Percentiles rank a stretch among this genome's conserved stretches.
Conservation (phyloP, 2,329 filamentous ascomycete genomes). For the Pseudocercospora vitis region DNA sequence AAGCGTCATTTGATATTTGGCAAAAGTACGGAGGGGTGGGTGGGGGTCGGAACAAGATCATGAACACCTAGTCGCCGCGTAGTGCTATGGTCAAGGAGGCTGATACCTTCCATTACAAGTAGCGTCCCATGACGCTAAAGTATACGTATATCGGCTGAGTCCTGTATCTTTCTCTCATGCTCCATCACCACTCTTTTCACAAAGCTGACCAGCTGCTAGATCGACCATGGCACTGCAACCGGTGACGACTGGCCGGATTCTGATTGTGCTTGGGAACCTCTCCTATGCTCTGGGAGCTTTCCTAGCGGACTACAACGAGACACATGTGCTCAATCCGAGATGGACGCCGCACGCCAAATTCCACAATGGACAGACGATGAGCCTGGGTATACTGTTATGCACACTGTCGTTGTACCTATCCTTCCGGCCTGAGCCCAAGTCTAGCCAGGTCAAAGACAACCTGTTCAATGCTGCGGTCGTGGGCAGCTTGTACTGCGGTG, state of each 20-base stretch:
- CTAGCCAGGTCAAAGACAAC: slow-evolving; percentile 21
- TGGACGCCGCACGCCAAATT: slow-evolving; percentile 55
- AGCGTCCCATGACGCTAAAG: background rate
- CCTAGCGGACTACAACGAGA: slow-evolving; percentile 40
- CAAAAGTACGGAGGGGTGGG: no score
- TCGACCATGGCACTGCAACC: slow-evolving; percentile 8
- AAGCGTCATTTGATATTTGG: no score
- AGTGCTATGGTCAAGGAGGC: no score
- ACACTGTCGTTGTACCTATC: slow-evolving; percentile 42
- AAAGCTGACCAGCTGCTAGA: background rate
- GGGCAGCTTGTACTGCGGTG: slow-evolving; percentile 48
- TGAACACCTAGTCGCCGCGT: no score
- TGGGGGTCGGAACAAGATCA: no score
- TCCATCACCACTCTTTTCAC: background rate
- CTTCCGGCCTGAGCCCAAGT: slow-evolving; percentile 27
- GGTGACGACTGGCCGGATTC: slow-evolving; percentile 32
- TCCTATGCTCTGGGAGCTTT: slow-evolving; percentile 38
- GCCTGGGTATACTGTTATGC: slow-evolving; percentile 46
- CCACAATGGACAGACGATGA: slow-evolving; percentile 56
- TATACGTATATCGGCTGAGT: no score
- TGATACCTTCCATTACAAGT: background rate
- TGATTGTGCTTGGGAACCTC: slow-evolving; percentile 38
- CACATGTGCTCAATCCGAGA: slow-evolving; percentile 50
- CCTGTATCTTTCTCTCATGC: background rate
- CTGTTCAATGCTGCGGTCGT: slow-evolving; percentile 41